Conservation (phyloP, 257 asterid genomes). For the Jacaranda copaia region DNA sequence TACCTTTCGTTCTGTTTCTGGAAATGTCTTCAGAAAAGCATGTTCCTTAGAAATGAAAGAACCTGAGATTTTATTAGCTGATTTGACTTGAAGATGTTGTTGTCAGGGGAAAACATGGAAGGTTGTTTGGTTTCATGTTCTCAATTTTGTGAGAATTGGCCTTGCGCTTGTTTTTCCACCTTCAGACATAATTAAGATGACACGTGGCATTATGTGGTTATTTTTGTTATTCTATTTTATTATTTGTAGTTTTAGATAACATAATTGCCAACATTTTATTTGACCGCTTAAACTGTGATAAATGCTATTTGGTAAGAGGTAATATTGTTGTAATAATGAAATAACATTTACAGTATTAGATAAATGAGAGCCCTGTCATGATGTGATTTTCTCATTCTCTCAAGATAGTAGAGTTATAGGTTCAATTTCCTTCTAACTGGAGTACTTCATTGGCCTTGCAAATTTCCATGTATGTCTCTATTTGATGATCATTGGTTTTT, state of each 20-base stretch:
- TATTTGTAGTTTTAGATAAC: neutral
- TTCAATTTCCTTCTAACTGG: constrained; percentile 4
- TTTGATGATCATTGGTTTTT: constrained; percentile 1
- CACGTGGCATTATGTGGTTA: neutral
- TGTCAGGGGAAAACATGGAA: neutral
- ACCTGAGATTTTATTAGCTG: constrained; percentile 5
- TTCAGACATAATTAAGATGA: neutral
- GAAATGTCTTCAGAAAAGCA: constrained; percentile 26
- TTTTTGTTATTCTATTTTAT: neutral
- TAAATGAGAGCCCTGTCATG: neutral
- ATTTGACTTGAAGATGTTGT: constrained; percentile 23
- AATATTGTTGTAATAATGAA: neutral
- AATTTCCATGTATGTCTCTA: neutral
- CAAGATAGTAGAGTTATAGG: constrained; percentile 1
- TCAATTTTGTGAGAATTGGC: neutral
- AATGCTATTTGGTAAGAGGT: neutral
- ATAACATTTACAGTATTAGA: no score
- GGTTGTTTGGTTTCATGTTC: neutral
- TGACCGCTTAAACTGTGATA: neutral
- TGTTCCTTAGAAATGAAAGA: neutral
- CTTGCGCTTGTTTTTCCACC: neutral
- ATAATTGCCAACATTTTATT: neutral
- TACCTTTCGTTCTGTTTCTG: constrained; percentile 11
- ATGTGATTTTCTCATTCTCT: constrained; percentile 5
- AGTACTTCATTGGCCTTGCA: neutral